Conservation (phyloP, 2,329 filamentous ascomycete genomes). For the Paecilomyces fulvus region DNA sequence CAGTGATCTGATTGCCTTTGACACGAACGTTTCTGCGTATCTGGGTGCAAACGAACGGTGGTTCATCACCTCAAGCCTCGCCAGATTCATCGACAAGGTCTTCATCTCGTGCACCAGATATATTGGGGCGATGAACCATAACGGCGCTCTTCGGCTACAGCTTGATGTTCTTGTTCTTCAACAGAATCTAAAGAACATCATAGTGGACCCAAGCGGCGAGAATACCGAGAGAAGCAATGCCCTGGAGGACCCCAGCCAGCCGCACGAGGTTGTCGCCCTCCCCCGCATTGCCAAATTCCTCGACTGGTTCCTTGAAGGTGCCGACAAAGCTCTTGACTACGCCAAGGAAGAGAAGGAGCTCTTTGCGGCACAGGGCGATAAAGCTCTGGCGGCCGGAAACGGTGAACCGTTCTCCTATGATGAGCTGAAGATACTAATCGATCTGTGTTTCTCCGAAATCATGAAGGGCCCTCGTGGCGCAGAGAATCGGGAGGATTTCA, state of each 20-base stretch:
- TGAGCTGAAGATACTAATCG: conserved; percentile 37
- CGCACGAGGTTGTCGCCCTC: conserved; percentile 31
- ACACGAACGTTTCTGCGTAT: conserved; percentile 68
- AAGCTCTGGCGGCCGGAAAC: conserved; percentile 28
- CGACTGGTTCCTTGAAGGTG: conserved; percentile 40
- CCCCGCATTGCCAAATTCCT: conserved; percentile 38
- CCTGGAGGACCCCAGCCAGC: conserved; percentile 4
- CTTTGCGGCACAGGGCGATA: conserved; percentile 25
- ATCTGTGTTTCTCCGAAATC: conserved; percentile 38
- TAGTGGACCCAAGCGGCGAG: conserved; percentile 22
- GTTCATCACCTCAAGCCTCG: conserved; percentile 70
- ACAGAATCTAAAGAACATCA: conserved; percentile 93
- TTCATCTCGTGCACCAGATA: conserved; percentile 63
- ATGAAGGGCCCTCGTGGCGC: conserved; percentile 32
- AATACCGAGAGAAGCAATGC: background rate
- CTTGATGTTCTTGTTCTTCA: conserved; percentile 92
- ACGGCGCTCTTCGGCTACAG: conserved; percentile 79
- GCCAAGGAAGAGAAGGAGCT: conserved; percentile 37
- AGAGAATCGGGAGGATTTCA: conserved; percentile 37
- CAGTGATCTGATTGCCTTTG: conserved; percentile 73
- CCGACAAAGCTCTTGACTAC: conserved; percentile 36
- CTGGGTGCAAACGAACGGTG: conserved; percentile 61
- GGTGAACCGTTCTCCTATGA: conserved; percentile 39
- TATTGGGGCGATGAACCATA: conserved; percentile 73
- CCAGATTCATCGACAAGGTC: conserved; percentile 67